Conservation (phyloP, 108 stramenopile genomes). For the Fragilariopsis cylindrus region DNA sequence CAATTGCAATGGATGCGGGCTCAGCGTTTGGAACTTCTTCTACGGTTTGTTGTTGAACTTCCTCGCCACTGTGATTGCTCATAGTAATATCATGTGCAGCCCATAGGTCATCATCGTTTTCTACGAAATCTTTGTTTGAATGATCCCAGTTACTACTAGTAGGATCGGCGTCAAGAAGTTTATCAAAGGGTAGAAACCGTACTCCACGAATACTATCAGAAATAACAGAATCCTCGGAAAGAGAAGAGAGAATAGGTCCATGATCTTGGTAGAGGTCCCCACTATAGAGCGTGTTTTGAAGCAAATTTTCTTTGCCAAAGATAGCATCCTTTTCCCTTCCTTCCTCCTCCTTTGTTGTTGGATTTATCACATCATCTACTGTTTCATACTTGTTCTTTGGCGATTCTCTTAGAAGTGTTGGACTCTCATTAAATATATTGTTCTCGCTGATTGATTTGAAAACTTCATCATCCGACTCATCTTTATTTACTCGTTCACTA, state of each 20-base stretch:
- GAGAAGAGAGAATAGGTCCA: conserved; percentile 20
- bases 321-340: neutral
- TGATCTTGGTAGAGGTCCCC: conserved; percentile 4
- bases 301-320: neutral
- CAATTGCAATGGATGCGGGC: neutral
- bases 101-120: neutral
- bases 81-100: neutral
- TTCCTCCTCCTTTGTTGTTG: neutral
- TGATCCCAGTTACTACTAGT: neutral
- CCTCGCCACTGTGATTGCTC: neutral
- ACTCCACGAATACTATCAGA: conserved; percentile 18
- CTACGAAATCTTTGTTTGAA: neutral
- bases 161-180: too few relatives aligned
- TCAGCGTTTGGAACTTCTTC: neutral
- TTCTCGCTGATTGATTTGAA: neutral
- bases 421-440: conserved; percentile 2
- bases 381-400: neutral
- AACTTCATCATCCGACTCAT: neutral
- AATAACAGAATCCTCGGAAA: conserved; percentile 12
- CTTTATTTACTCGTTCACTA: neutral
- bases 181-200: neutral
- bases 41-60: neutral
- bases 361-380: neutral
- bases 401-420: neutral
- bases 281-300: neutral